Percentiles rank a stretch among this genome's conserved stretches.
These are phyloP conservation scores for Phlyctochytrium bullatum DNA, from an alignment of 192 early-diverging fungal genomes.

Conservation along the genomic window DNA sequence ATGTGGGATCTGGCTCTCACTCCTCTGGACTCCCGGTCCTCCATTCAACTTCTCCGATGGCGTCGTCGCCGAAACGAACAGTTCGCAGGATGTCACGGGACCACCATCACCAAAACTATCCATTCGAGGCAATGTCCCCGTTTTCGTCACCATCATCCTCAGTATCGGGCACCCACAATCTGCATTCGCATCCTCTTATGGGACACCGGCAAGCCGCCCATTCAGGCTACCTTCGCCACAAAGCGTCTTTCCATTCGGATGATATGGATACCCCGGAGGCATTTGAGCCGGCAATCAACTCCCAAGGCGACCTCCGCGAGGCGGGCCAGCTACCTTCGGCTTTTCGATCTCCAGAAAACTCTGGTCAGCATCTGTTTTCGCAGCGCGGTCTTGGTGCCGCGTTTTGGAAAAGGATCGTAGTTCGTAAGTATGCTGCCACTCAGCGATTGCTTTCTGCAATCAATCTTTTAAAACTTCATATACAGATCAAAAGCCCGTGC, in stretches of 20 bases:
- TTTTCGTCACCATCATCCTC: not conserved
- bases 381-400: constrained; percentile 14
- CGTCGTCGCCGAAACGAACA: not conserved
- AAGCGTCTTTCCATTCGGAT: not conserved
- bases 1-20: no score
- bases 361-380: not conserved
- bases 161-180: not conserved
- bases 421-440: constrained; percentile 12
- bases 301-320: not conserved
- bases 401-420: constrained; percentile 16
- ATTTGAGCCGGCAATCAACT: no score
- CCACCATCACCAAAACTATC: not conserved
- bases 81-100: not conserved
- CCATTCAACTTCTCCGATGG: not conserved
- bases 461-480: not conserved
- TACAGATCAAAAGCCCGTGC: not conserved
- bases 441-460: not conserved
- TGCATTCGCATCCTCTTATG: no score
- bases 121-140: not conserved
- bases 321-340: not conserved
- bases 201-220: not conserved
- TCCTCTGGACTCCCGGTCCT: not conserved
- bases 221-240: not conserved
- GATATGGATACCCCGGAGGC: no score
- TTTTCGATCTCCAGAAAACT: not conserved